These are phyloP conservation scores for Suillus bovinus DNA, from an alignment of 768 basidiomycete species.

Conservation along the genomic window DNA sequence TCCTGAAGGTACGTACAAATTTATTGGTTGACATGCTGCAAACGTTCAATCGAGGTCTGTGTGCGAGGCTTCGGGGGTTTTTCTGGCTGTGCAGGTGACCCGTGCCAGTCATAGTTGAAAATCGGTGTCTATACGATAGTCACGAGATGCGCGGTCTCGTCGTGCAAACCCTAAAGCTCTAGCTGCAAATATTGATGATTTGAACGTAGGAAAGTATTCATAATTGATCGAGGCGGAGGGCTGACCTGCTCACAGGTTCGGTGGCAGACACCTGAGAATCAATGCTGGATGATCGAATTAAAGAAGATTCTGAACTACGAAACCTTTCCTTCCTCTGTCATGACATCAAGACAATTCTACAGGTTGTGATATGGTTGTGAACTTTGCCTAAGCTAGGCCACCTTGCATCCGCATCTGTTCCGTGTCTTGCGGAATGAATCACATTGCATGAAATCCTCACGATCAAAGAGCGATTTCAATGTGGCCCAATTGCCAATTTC, in stretches of 20 bases:
- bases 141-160: not conserved
- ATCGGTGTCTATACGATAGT: not conserved
- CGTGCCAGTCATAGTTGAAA: not conserved
- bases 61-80: not conserved
- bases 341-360: not conserved
- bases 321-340: not conserved
- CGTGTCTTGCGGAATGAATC: not conserved
- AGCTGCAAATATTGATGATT: not conserved
- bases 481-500: not conserved
- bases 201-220: not conserved
- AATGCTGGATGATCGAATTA: not conserved
- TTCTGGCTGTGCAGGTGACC: not conserved
- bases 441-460: not conserved
- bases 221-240: not conserved
- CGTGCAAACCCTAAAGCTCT: not conserved
- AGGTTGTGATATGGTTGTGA: not conserved
- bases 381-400: not conserved
- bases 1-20: not conserved
- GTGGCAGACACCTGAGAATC: not conserved
- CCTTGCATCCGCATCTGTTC: not conserved
- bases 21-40: not conserved
- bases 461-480: not conserved
- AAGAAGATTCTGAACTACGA: not conserved
- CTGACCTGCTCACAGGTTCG: not conserved
- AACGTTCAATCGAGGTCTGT: not conserved